These are phyloP conservation scores for Recurvomyces mirabilis DNA, from an alignment of 495 filamentous ascomycete species.

Conservation along the genomic window DNA sequence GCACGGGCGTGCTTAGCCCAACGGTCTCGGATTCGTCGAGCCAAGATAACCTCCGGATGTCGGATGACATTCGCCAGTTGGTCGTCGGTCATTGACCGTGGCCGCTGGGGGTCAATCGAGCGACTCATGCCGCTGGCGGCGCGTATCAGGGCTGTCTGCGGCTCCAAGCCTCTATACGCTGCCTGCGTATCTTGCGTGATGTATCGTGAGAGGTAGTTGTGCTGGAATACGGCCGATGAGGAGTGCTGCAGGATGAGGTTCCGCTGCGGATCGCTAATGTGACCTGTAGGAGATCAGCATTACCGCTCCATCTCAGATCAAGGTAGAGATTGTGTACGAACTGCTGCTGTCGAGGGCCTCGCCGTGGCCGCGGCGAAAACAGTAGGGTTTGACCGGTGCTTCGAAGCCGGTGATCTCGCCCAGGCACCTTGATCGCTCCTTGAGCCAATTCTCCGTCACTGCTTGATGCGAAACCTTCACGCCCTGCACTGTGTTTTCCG, in stretches of 20 bases:
- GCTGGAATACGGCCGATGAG: slow-evolving; percentile 1
- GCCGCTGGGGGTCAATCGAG: neutral
- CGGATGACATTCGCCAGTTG: neutral
- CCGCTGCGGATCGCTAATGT: slow-evolving; percentile 8
- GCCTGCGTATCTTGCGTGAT: slow-evolving; percentile 5
- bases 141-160: slow-evolving; percentile 4
- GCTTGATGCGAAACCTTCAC: neutral
- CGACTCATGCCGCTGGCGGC: slow-evolving; percentile 6
- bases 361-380: neutral
- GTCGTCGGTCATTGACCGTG: neutral
- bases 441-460: neutral
- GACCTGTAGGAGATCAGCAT: too few relatives aligned
- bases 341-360: slow-evolving; percentile 11
- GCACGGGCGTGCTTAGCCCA: neutral
- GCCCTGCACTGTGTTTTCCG: neutral
- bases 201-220: slow-evolving; percentile 4
- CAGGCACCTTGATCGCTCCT: neutral
- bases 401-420: slow-evolving; percentile 6
- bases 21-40: neutral
- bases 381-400: neutral
- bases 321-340: slow-evolving; percentile 2
- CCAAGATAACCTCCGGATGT: neutral
- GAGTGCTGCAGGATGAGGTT: slow-evolving; percentile 15
- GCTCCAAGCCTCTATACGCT: slow-evolving; percentile 2
- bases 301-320: too few relatives aligned